Evolutionary conservation across 192 early-diverging fungal genomes (phyloP).

Genomic region (Diversispora epigaea): DNA sequence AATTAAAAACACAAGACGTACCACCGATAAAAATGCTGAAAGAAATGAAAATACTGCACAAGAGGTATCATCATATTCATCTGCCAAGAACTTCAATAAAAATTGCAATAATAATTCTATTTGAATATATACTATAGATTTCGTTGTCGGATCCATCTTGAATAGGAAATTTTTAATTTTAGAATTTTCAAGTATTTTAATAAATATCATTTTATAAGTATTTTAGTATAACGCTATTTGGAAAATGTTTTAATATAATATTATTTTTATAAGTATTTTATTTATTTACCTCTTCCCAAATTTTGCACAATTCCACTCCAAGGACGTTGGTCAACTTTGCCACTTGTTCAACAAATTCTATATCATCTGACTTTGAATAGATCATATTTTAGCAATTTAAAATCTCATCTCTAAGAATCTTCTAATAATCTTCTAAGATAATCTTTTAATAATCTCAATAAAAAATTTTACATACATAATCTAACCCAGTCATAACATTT

Average conservation of each 20-base stretch:
- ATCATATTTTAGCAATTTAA: too few relatives aligned
- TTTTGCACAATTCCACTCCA: constrained; percentile 71
- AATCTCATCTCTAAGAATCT: too few relatives aligned
- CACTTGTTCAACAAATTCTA: constrained; percentile 66
- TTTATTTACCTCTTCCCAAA: constrained; percentile 50
- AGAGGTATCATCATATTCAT: constrained; percentile 83
- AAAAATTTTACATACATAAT: constrained; percentile 40
- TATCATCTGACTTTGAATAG: constrained; percentile 39
- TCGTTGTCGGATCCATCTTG: constrained; percentile 40
- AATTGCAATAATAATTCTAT: constrained; percentile 76
- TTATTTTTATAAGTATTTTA: background rate
- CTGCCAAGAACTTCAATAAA: constrained; percentile 74
- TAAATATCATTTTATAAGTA: too few relatives aligned
- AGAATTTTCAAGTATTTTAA: too few relatives aligned
- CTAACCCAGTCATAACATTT: constrained; percentile 45
- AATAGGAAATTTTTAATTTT: background rate
- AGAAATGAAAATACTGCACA: constrained; percentile 76
- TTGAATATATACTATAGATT: constrained; percentile 57
- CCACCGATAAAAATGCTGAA: constrained; percentile 63
- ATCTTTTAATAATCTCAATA: too few relatives aligned
- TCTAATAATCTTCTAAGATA: too few relatives aligned
- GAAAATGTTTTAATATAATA: too few relatives aligned
- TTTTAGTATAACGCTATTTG: too few relatives aligned
- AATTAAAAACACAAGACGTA: constrained; percentile 49
- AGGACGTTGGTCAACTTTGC: constrained; percentile 71